Conservation (phyloP, 305 asterid genomes). For the Fraxinus latifolia region DNA sequence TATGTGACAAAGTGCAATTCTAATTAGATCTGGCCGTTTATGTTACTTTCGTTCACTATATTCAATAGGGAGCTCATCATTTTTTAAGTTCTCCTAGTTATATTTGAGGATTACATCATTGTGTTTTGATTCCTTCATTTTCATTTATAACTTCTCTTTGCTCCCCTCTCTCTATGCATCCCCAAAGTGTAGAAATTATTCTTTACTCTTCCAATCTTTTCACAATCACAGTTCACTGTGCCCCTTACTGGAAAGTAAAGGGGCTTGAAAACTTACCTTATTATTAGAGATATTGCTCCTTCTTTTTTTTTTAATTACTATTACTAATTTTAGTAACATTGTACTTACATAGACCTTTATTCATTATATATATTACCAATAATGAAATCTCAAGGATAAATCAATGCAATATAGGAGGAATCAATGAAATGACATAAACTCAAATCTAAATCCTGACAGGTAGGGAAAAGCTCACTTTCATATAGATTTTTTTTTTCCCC, state of each 20-base stretch:
- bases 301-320: not conserved
- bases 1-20: not conserved
- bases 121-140: not conserved
- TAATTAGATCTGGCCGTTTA: not conserved
- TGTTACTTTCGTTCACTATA: not conserved
- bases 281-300: not conserved
- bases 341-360: not conserved
- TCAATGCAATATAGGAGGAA: not conserved
- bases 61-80: not conserved
- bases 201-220: not conserved
- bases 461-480: not conserved
- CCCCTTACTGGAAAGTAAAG: not conserved
- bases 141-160: not conserved
- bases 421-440: not conserved
- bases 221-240: not conserved
- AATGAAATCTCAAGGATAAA: not conserved
- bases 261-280: not conserved
- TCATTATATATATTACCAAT: not conserved
- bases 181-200: not conserved
- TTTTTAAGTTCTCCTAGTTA: not conserved
- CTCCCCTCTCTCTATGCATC: not conserved
- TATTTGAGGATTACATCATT: not conserved
- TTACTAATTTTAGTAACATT: not conserved
- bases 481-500: not conserved
- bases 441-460: not conserved